Evolutionary conservation across 768 basidiomycete species (phyloP).

Genomic region (Leucosporidium yakuticum): DNA sequence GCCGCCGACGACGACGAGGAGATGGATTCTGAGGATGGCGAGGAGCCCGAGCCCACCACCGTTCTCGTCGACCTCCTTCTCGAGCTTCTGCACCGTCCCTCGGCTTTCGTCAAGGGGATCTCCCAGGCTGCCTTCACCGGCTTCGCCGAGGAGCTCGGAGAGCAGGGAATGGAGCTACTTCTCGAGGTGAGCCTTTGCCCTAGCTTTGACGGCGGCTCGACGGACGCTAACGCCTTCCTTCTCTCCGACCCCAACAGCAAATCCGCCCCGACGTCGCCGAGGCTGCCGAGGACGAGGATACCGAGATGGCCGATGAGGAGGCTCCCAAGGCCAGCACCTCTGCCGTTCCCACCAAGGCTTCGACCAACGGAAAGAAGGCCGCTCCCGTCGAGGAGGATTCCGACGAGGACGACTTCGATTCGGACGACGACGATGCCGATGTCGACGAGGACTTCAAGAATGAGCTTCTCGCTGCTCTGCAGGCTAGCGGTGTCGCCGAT

Average conservation of each 20-base stretch:
- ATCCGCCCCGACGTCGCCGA: constrained; percentile 42
- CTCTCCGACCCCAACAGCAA: constrained; percentile 22
- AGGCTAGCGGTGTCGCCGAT: constrained; percentile 46
- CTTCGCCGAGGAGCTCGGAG: constrained; percentile 40
- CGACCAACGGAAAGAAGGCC: constrained; percentile 22
- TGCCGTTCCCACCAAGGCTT: neutral
- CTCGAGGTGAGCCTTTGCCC: constrained; percentile 29
- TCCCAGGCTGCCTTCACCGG: constrained; percentile 70
- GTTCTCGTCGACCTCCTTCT: constrained; percentile 83
- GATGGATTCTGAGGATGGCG: constrained; percentile 43
- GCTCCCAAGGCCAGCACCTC: constrained; percentile 4
- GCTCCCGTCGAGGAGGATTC: neutral
- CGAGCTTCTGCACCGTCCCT: constrained; percentile 76
- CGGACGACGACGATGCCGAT: constrained; percentile 41
- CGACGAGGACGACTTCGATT: constrained; percentile 46
- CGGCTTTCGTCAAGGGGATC: constrained; percentile 68
- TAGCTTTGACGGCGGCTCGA: neutral
- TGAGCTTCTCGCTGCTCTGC: constrained; percentile 52
- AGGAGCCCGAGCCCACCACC: constrained; percentile 63
- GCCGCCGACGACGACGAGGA: constrained; percentile 29
- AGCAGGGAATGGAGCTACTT: constrained; percentile 37
- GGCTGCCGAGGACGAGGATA: constrained; percentile 43
- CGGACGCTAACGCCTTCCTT: constrained; percentile 2
- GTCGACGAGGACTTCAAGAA: constrained; percentile 56
- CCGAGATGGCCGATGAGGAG: constrained; percentile 30